These are phyloP conservation scores for Russula abietina DNA, from an alignment of 768 basidiomycete species.

Conservation along the genomic window DNA sequence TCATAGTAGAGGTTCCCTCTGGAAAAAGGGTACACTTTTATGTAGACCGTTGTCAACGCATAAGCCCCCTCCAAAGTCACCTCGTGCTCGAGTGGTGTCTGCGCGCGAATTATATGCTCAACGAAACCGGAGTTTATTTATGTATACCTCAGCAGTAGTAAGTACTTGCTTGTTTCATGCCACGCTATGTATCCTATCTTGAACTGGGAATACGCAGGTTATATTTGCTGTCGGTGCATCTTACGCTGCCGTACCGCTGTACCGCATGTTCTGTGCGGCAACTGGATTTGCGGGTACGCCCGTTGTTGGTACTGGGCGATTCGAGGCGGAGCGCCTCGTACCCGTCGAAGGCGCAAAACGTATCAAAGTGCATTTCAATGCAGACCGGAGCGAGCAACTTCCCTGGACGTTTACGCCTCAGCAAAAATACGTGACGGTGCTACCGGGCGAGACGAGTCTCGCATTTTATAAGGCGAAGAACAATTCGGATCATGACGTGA, in stretches of 20 bases:
- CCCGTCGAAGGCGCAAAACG: conserved; percentile 61
- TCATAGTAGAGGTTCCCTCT: background rate
- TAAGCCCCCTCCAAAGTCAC: conserved; percentile 7
- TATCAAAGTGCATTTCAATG: conserved; percentile 95
- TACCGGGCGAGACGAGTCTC: conserved; percentile 92
- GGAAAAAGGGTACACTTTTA: background rate
- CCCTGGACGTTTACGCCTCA: conserved; percentile 93
- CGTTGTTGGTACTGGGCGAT: conserved; percentile 77
- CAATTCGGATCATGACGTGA: conserved; percentile 75
- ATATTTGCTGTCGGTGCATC: conserved; percentile 74
- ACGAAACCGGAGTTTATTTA: conserved; percentile 66
- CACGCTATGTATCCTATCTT: background rate
- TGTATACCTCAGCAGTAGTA: conserved; percentile 83
- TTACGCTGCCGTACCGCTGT: conserved; percentile 96
- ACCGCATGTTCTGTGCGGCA: conserved; percentile 96
- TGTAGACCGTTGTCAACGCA: conserved; percentile 8
- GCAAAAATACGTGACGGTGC: conserved; percentile 81
- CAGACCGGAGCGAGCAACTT: conserved; percentile 80
- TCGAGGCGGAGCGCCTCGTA: conserved; percentile 78
- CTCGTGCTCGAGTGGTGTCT: conserved; percentile 29
- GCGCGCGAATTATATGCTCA: conserved; percentile 44
- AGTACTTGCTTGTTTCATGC: conserved; percentile 29
- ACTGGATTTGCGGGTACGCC: conserved; percentile 97
- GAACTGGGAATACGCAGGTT: conserved; percentile 45
- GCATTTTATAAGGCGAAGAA: conserved; percentile 97